Conservation (phyloP, 2,329 filamentous ascomycete species). For the Hypoxylon sp. region DNA sequence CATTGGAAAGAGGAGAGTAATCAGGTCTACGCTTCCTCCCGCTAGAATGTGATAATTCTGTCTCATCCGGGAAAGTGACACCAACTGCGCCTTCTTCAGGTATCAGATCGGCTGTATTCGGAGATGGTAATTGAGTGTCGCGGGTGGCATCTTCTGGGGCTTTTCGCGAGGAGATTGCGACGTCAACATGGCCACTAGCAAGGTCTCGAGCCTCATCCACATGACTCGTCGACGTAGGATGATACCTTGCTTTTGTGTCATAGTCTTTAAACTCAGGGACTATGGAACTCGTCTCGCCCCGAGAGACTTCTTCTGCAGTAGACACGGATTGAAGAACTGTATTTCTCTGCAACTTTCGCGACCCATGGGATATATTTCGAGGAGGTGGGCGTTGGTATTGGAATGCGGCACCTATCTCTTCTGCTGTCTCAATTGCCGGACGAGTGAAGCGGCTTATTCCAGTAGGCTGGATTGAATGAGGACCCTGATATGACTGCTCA, state of each 20-base stretch:
- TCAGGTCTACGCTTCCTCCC: conserved; percentile 7
- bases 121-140: neutral
- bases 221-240: neutral
- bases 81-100: neutral
- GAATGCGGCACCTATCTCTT: conserved; percentile 45
- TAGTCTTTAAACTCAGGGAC: neutral
- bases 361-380: conserved; percentile 16
- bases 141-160: neutral
- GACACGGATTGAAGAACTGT: neutral
- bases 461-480: neutral
- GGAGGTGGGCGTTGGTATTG: conserved; percentile 43
- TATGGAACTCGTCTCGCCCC: neutral
- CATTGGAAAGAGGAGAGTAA: conserved; percentile 19
- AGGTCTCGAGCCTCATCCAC: neutral
- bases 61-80: conserved; percentile 30
- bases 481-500: neutral
- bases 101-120: neutral
- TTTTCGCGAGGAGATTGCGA: neutral
- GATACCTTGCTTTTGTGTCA: neutral
- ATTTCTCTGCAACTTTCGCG: conserved; percentile 3
- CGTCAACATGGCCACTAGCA: neutral
- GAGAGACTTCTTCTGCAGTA: neutral
- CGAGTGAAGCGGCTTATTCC: conserved; percentile 36
- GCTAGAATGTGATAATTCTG: neutral
- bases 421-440: conserved; percentile 39